phyloP scores from a whole-genome alignment of 192 early-diverging fungal genomes.

The Chytriomyces hyalinus region DNA sequence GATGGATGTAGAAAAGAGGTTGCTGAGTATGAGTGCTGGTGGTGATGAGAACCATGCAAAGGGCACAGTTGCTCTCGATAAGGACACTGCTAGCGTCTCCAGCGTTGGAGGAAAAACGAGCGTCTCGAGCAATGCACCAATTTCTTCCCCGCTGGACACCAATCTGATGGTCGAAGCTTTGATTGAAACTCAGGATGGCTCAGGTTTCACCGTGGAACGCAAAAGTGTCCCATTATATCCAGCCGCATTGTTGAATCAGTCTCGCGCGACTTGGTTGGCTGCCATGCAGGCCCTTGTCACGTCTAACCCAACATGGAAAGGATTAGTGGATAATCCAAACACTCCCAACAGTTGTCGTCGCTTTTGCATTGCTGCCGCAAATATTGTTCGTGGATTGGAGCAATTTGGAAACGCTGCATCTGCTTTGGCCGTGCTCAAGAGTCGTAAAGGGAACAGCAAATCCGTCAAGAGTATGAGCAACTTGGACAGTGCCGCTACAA shows the following conservation, averaged over 20 bases:
- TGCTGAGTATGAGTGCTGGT: slow-evolving; percentile 3
- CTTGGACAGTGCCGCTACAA: slow-evolving; percentile 28
- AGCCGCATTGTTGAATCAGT: slow-evolving; percentile 21
- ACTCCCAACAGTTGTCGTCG: slow-evolving; percentile 33
- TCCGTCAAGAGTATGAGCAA: slow-evolving; percentile 28
- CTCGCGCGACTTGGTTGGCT: slow-evolving; percentile 23
- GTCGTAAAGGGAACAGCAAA: slow-evolving; percentile 14
- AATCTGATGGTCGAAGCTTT: not conserved
- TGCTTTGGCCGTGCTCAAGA: slow-evolving; percentile 33
- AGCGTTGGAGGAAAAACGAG: not conserved
- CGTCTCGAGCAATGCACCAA: not conserved
- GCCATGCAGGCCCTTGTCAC: slow-evolving; percentile 23
- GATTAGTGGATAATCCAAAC: slow-evolving; percentile 14
- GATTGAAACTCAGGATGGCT: not conserved
- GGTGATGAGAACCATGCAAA: not conserved
- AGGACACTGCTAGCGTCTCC: not conserved
- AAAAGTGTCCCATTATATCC: slow-evolving; percentile 27
- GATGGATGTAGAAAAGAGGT: slow-evolving; percentile 31
- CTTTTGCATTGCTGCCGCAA: slow-evolving; percentile 32
- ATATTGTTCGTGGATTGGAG: slow-evolving; percentile 36
- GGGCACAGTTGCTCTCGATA: not conserved
- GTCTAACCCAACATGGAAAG: slow-evolving; percentile 25
- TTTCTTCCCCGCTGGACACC: not conserved
- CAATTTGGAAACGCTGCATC: slow-evolving; percentile 34
- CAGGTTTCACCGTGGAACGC: not conserved